Evolutionary conservation across 495 filamentous ascomycete species (phyloP), one percentile per base, ranked within the genome.

Genomic region (Talaromyces trachyspermus): DNA sequence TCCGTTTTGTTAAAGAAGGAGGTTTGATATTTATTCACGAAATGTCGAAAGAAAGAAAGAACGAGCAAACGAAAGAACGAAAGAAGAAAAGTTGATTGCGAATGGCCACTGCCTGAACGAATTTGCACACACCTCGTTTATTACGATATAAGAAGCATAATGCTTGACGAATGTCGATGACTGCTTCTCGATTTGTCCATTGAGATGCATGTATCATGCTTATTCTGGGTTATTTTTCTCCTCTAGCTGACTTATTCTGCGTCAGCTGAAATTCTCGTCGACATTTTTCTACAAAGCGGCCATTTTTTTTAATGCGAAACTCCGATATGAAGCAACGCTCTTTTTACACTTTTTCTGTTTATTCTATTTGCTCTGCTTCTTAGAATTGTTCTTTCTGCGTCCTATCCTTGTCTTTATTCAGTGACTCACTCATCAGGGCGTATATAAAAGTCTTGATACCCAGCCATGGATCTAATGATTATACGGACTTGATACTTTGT

Each of bases 341-440:
- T 10, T 25, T 39, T 20, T 20, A 49, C 49, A 48, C 38, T 49
- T 32, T 35, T 51, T 23, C 22, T 42, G 19, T 22, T 39, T 22
- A 33, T 53, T 29, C 48, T 43, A 43, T 30, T 30, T 30, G 27
- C 27, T 30, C 12, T 30, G 12, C n/a, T n/a, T n/a, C n/a, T n/a
- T n/a, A n/a, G n/a, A n/a, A n/a, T n/a, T n/a, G n/a, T n/a, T n/a
- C n/a, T n/a, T n/a, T n/a, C n/a, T n/a, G n/a, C n/a, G n/a, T n/a
- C n/a, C n/a, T n/a, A n/a, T n/a, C n/a, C n/a, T n/a, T n/a, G n/a
- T n/a, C n/a, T n/a, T n/a, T n/a, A n/a, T n/a, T n/a, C n/a, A n/a
- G n/a, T n/a, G n/a, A n/a, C n/a, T n/a, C n/a, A n/a, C n/a, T 48
- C 42, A 41, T 54, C 42, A 50, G 25, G 29, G 49, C 36, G 50